phyloP scores from a whole-genome alignment of 495 filamentous ascomycete genomes.

The Pseudoneurospora amorphoporcata region DNA sequence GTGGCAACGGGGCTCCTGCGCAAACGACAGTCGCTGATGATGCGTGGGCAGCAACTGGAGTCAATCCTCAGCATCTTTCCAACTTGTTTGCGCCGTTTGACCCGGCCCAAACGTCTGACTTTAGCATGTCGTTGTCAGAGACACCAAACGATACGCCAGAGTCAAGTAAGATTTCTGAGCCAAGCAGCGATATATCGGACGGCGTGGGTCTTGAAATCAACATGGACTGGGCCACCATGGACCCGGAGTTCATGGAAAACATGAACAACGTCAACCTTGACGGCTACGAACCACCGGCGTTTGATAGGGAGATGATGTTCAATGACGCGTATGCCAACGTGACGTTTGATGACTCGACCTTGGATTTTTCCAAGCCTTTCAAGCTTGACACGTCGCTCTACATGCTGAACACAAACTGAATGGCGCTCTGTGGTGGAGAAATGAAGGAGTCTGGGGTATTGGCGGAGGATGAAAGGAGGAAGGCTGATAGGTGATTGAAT shows the following conservation, averaged over 20 bases:
- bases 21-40: constrained; percentile 15
- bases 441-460: neutral
- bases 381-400: constrained; percentile 32
- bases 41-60: constrained; percentile 28
- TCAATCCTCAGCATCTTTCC: constrained; percentile 38
- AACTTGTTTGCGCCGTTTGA: constrained; percentile 19
- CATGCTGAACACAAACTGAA: constrained; percentile 28
- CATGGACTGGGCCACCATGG: constrained; percentile 29
- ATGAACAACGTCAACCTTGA: constrained; percentile 25
- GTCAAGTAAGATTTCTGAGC: constrained; percentile 43
- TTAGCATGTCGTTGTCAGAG: constrained; percentile 34
- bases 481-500: neutral
- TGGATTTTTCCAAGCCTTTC: constrained; percentile 33
- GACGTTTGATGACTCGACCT: constrained; percentile 9
- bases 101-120: constrained; percentile 31
- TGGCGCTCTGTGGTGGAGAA: constrained; percentile 2
- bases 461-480: neutral
- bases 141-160: constrained; percentile 48
- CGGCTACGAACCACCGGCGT: constrained; percentile 12
- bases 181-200: constrained; percentile 44
- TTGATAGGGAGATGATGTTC: constrained; percentile 7
- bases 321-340: neutral
- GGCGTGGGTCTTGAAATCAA: constrained; percentile 35
- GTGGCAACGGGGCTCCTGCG: constrained; percentile 8
- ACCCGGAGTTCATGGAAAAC: constrained; percentile 23